Evolutionary conservation across 805 yeast genomes (phyloP).

Genomic region (Wickerhamomyces mucosus): DNA sequence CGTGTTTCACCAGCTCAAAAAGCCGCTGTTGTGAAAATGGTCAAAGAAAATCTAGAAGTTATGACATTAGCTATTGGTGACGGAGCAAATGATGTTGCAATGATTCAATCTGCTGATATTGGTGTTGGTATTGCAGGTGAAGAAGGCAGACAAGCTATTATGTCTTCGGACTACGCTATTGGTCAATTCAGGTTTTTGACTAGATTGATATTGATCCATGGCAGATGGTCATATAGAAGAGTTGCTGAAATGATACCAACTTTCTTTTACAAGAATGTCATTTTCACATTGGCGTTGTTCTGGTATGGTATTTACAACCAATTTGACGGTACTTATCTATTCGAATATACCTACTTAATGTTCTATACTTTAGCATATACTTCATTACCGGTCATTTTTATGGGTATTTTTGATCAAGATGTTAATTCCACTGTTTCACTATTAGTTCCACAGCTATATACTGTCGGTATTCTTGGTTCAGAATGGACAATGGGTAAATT

Average conservation of each 20-base stretch:
- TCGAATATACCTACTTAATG: constrained; percentile 72
- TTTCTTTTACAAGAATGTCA: constrained; percentile 72
- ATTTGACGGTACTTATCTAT: constrained; percentile 73
- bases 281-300: constrained; percentile 62
- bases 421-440: constrained; percentile 60
- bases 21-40: constrained; percentile 73
- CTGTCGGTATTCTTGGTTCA: constrained; percentile 58
- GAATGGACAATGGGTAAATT: constrained; percentile 69
- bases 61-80: constrained; percentile 87
- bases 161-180: constrained; percentile 81
- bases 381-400: constrained; percentile 67
- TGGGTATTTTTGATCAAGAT: constrained; percentile 78
- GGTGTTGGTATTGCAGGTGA: constrained; percentile 91
- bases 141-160: constrained; percentile 83
- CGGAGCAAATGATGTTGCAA: constrained; percentile 84
- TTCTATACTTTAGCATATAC: constrained; percentile 79
- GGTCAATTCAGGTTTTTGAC: constrained; percentile 73
- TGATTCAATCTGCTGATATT: constrained; percentile 82
- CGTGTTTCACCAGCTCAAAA: constrained; percentile 86
- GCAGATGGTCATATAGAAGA: constrained; percentile 81
- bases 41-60: constrained; percentile 63
- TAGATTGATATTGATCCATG: constrained; percentile 63
- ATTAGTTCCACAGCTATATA: constrained; percentile 66
- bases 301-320: constrained; percentile 72
- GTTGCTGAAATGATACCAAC: constrained; percentile 77